Percentiles rank a stretch among this genome's conserved stretches.
These are phyloP conservation scores for Conringia planisiliqua DNA, from an alignment of 345 rosid genomes.

Conservation along the genomic window DNA sequence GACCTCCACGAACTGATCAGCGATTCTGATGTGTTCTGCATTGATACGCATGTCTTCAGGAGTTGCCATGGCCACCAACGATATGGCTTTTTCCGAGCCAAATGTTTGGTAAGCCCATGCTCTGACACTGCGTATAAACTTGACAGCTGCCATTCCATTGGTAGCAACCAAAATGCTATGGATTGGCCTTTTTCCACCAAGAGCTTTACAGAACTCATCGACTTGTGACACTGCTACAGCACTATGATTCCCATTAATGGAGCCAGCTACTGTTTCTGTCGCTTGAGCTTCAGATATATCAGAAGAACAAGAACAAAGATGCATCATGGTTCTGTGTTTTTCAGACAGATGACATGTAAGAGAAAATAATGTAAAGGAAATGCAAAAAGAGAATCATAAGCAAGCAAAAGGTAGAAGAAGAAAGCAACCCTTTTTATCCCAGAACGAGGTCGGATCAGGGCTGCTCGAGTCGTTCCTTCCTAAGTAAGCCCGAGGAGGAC, in stretches of 20 bases:
- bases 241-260: slow-evolving; percentile 50
- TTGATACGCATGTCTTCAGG: slow-evolving; percentile 99
- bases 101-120: slow-evolving; percentile 97
- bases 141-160: slow-evolving; percentile 99
- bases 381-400: neutral
- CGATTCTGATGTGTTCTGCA: slow-evolving; percentile 93
- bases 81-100: slow-evolving; percentile 87
- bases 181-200: slow-evolving; percentile 77
- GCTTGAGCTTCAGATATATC: slow-evolving; percentile 60
- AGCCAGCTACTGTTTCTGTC: slow-evolving; percentile 40
- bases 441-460: slow-evolving; percentile 45
- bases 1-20: slow-evolving; percentile 98
- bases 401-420: neutral
- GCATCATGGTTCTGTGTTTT: too few species aligned
- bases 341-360: too few species aligned
- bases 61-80: slow-evolving; percentile 96
- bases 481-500: slow-evolving; percentile 48
- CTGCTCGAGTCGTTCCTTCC: slow-evolving; percentile 39
- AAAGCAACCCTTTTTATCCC: slow-evolving; percentile 15
- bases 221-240: slow-evolving; percentile 53
- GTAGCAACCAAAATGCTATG: slow-evolving; percentile 88
- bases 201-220: slow-evolving; percentile 73
- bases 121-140: slow-evolving; percentile 86
- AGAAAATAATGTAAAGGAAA: neutral
- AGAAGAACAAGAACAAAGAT: slow-evolving; percentile 19